Evolutionary conservation across 1,284 basidiomycete genomes (phyloP).

Genomic region (Naganishia liquefaciens): DNA sequence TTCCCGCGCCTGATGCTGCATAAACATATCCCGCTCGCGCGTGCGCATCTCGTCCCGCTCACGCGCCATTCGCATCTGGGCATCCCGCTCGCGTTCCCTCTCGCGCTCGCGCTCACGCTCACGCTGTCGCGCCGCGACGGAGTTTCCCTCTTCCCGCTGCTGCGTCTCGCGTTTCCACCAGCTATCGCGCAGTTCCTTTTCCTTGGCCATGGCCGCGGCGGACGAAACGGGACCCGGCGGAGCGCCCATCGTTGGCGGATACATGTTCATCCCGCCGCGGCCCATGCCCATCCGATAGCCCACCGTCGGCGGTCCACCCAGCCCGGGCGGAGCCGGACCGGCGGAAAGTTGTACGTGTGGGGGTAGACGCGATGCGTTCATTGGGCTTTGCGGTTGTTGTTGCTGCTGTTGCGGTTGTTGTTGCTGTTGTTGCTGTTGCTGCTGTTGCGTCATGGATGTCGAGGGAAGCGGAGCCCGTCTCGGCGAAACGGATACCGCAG

Average conservation of each 20-base stretch:
- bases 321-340: constrained; percentile 10
- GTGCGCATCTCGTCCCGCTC: constrained; percentile 6
- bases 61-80: not conserved
- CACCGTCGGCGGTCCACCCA: not conserved
- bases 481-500: constrained; percentile 7
- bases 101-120: constrained; percentile 5
- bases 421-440: not conserved
- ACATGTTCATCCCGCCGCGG: too few relatives aligned
- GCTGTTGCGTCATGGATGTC: not conserved
- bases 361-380: not conserved
- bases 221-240: too few relatives aligned
- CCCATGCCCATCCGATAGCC: too few relatives aligned
- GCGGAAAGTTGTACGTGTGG: constrained; percentile 22
- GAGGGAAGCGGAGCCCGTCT: not conserved
- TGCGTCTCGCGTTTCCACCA: constrained; percentile 22
- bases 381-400: not conserved
- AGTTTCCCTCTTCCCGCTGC: constrained; percentile 3
- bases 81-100: not conserved
- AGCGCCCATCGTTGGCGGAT: too few relatives aligned
- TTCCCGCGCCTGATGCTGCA: constrained; percentile 5
- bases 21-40: constrained; percentile 8
- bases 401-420: too few relatives aligned
- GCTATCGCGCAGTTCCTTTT: constrained; percentile 14
- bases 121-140: not conserved
- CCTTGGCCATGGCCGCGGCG: constrained; percentile 16